These are phyloP conservation scores for Gossypium thurberi DNA, from an alignment of 345 rosid species.

Conservation along the genomic window DNA sequence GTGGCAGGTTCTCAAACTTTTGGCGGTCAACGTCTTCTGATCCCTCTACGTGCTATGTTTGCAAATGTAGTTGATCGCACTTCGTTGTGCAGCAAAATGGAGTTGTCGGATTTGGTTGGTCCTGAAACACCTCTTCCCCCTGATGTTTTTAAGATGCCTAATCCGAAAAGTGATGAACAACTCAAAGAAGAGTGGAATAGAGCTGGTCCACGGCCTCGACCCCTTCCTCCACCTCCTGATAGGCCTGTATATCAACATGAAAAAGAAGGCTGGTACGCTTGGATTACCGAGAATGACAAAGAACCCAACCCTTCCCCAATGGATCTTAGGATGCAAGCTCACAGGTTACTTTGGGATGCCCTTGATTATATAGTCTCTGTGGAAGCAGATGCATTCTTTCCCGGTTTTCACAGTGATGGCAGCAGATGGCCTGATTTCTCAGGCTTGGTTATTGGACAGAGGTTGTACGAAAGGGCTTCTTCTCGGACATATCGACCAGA, in stretches of 20 bases:
- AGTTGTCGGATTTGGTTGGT: conserved; percentile 67
- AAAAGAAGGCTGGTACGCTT: conserved; percentile 99
- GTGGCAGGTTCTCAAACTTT: conserved; percentile 89
- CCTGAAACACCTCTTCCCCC: conserved; percentile 65
- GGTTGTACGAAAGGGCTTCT: conserved; percentile 82
- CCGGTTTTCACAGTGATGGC: conserved; percentile 83
- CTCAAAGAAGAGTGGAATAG: conserved; percentile 81
- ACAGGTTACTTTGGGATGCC: conserved; percentile 88
- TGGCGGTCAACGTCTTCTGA: conserved; percentile 88
- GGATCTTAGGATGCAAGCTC: conserved; percentile 83
- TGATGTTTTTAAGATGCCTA: conserved; percentile 38
- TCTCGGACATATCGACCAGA: conserved; percentile 82
- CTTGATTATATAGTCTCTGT: conserved; percentile 84
- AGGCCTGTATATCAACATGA: conserved; percentile 89
- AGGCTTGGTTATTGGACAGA: conserved; percentile 92
- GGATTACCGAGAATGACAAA: conserved; percentile 67
- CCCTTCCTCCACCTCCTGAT: conserved; percentile 99
- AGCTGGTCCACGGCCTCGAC: conserved; percentile 98
- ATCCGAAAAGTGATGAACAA: conserved; percentile 51
- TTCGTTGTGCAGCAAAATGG: conserved; percentile 63
- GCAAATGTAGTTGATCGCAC: conserved; percentile 70
- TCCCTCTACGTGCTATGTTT: conserved; percentile 91
- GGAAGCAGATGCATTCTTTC: conserved; percentile 93
- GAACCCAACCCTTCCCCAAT: conserved; percentile 76
- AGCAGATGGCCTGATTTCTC: conserved; percentile 91